Percentiles rank a stretch among this genome's conserved stretches.
phyloP scores from a whole-genome alignment of 768 basidiomycete genomes.

The Lactarius psammicola region DNA sequence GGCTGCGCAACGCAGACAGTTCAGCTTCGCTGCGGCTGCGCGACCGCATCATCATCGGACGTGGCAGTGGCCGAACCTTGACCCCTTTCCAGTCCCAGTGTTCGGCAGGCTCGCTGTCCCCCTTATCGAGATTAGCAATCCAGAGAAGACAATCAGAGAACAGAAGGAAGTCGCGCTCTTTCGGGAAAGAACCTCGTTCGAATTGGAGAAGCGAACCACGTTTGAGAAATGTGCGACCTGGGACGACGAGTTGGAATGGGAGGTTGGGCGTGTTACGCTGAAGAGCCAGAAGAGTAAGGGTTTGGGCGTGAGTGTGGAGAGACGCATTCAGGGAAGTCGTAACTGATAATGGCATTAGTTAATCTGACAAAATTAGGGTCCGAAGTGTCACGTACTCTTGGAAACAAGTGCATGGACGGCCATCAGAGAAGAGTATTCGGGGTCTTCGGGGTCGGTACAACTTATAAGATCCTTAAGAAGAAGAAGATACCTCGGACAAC shows the following conservation, averaged over 20 bases:
- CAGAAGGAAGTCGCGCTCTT: slow-evolving; percentile 70
- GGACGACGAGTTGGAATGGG: slow-evolving; percentile 73
- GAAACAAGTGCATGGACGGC: slow-evolving; percentile 64
- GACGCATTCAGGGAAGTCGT: slow-evolving; percentile 76
- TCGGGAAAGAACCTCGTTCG: slow-evolving; percentile 49
- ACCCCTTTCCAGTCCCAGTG: slow-evolving; percentile 29
- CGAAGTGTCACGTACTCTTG: slow-evolving; percentile 54
- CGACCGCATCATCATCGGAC: slow-evolving; percentile 42
- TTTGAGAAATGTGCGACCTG: slow-evolving; percentile 77
- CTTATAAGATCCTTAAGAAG: slow-evolving; percentile 76
- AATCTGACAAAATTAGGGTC: slow-evolving; percentile 3
- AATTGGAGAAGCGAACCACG: slow-evolving; percentile 61
- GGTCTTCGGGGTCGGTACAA: slow-evolving; percentile 61
- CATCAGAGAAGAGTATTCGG: slow-evolving; percentile 63
- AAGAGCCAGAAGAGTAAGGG: slow-evolving; percentile 69
- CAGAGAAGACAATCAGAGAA: slow-evolving; percentile 83
- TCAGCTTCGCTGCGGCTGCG: slow-evolving; percentile 65
- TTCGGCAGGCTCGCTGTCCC: slow-evolving; percentile 28
- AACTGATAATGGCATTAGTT: slow-evolving; percentile 45
- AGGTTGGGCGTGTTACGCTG: slow-evolving; percentile 76
- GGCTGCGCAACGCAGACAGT: slow-evolving; percentile 35
- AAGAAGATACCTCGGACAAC: slow-evolving; percentile 83
- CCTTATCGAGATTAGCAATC: slow-evolving; percentile 52
- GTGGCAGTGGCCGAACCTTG: slow-evolving; percentile 17
- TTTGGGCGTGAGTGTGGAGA: slow-evolving; percentile 74